Conservation (phyloP, 305 asterid genomes). For the Rubia peregrina region DNA sequence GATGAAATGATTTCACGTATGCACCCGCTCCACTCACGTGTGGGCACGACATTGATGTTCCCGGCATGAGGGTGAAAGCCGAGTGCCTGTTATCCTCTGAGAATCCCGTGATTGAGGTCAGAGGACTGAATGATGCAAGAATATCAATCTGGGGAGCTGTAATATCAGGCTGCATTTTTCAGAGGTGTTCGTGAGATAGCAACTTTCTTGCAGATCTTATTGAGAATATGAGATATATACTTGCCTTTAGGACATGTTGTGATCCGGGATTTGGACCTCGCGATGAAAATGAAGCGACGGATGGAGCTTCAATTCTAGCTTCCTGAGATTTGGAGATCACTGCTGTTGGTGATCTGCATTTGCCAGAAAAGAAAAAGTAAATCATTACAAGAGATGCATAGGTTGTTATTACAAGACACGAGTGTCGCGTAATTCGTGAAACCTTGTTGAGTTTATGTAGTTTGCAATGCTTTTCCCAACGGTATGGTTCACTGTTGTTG, state of each 20-base stretch:
- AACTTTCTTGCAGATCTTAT: background rate
- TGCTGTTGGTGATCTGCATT: slow-evolving; percentile 63
- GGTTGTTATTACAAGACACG: background rate
- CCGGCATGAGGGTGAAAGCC: slow-evolving; percentile 77
- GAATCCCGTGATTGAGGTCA: slow-evolving; percentile 65
- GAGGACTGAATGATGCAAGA: slow-evolving; percentile 70
- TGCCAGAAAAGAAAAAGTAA: background rate
- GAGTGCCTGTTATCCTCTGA: slow-evolving; percentile 63
- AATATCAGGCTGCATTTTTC: slow-evolving; percentile 63
- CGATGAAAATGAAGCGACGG: slow-evolving; percentile 79
- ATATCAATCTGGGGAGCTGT: slow-evolving; percentile 86
- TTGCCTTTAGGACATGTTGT: slow-evolving; percentile 21
- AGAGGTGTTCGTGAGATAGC: background rate
- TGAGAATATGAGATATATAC: background rate
- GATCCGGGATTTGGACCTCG: slow-evolving; percentile 80
- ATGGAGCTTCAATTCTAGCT: slow-evolving; percentile 61
- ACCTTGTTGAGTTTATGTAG: slow-evolving; percentile 62
- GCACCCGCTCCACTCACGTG: slow-evolving; percentile 82
- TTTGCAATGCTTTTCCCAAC: slow-evolving; percentile 41
- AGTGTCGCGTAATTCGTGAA: background rate
- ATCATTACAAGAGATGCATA: background rate
- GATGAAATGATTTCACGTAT: slow-evolving; percentile 80
- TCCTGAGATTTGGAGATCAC: slow-evolving; percentile 56
- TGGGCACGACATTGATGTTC: slow-evolving; percentile 94
- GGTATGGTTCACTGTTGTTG: slow-evolving; percentile 58